Conservation (phyloP, 164 flowering plant genomes). For the Protea cynaroides region DNA sequence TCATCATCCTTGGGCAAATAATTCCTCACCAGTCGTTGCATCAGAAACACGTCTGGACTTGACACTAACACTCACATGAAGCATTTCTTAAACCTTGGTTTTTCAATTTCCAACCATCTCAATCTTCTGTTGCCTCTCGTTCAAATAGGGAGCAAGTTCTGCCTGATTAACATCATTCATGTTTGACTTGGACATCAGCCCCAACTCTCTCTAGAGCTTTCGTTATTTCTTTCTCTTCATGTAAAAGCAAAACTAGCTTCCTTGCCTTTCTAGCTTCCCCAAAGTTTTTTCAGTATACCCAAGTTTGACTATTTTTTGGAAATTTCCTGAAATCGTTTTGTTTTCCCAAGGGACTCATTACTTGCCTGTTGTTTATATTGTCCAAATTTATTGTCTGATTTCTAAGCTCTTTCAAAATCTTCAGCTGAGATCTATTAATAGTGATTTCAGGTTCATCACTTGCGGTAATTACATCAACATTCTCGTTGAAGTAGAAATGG, state of each 20-base stretch:
- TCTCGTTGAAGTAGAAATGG: too few species aligned
- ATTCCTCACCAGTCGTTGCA: conserved; percentile 98
- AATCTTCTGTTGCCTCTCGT: conserved; percentile 95
- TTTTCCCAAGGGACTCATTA: too few species aligned
- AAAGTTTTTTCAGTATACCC: too few species aligned
- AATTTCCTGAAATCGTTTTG: too few species aligned
- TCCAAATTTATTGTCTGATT: too few species aligned
- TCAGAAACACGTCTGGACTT: conserved; percentile 97
- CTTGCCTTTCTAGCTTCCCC: background rate
- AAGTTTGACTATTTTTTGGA: conserved; percentile 1
- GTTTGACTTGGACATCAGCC: conserved; percentile 90
- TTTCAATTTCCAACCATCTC: conserved; percentile 97
- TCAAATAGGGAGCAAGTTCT: conserved; percentile 83
- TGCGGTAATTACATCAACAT: too few species aligned
- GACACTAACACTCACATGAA: conserved; percentile 95
- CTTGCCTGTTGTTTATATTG: too few species aligned
- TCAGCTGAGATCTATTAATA: too few species aligned
- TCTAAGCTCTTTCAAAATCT: too few species aligned
- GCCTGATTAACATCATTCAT: conserved; percentile 99
- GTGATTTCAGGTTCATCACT: too few species aligned
- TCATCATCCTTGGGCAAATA: conserved; percentile 85
- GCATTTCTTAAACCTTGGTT: conserved; percentile 95
- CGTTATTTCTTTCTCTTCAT: conserved; percentile 91
- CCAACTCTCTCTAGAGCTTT: conserved; percentile 98
- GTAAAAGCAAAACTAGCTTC: too few species aligned